Base-by-base conservation (phyloP, 371 early-diverging fungal genomes). In the Mortierella sp. region DNA sequence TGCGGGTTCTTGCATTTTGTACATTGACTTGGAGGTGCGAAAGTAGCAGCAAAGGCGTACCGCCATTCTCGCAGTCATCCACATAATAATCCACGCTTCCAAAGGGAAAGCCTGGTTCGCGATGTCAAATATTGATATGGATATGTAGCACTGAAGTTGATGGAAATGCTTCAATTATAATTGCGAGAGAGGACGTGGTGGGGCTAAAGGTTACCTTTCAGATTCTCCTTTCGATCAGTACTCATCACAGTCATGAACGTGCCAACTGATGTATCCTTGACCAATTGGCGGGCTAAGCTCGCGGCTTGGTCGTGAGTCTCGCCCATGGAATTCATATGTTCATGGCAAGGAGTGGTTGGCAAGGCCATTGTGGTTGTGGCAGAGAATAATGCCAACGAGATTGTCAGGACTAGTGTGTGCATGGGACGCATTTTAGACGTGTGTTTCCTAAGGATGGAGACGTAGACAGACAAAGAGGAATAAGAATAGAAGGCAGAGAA, bases 21-120 rank as follows among this genome's bases (percentile, higher is more conserved):
- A 66, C 44, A 59, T 64, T 66, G 70, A 80, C 66, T 71, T 84
- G 79, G 32, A 83, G 59, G 50, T 82, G 62, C 1, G 80, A 78
- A 66, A 87, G 76, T 41, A 82, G 75, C 59, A 85, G 52, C 44
- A 83, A 46, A 31, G 82, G 78, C 67, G 81, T 76, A 47, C 87
- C 86, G 19, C 66, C 64, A 4, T 73, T 53, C 19, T 79, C 72
- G 50, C 84, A 84, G 41, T 80, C 78, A 55, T 81, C 83, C 23
- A 72, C 78, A 46, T 82, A 87, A 53, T 84, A 87, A 39, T 87
- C 86, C 83, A 87, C 79, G 50, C 84, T 78, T 50, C 84, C 86
- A 58, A 87, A 86, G 15, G 87, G 87, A 68, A 70, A 80, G 5
- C 84, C 85, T 80, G 41, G 6, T 12, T n/a, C 1, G 39, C 14